These are phyloP conservation scores for Sporothrix pseudoabietina DNA, from an alignment of 2,329 filamentous ascomycete species.

Conservation along the genomic window DNA sequence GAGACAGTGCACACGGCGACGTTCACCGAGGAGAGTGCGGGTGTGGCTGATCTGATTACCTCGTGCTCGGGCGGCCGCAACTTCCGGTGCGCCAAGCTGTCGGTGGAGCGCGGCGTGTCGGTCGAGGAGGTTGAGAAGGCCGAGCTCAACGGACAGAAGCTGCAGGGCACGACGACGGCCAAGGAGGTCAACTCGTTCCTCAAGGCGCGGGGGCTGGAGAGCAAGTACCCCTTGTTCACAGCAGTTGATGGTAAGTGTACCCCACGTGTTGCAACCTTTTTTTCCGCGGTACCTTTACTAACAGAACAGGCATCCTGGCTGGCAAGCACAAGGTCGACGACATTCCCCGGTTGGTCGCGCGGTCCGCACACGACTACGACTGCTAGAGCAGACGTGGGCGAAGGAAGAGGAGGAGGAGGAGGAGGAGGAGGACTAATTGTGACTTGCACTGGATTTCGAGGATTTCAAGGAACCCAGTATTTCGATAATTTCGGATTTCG, in stretches of 20 bases:
- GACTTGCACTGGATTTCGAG: not conserved
- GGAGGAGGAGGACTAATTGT: too few species aligned
- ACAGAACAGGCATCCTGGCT: conserved; percentile 63
- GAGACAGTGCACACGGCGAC: conserved; percentile 78
- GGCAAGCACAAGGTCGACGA: conserved; percentile 76
- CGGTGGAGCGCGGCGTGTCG: conserved; percentile 73
- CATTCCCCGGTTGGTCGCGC: conserved; percentile 68
- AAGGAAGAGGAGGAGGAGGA: not conserved
- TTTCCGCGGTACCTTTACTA: not conserved
- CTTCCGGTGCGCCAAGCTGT: conserved; percentile 89
- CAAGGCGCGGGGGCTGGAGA: conserved; percentile 73
- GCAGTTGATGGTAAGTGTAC: conserved; percentile 66
- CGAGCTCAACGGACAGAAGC: conserved; percentile 93
- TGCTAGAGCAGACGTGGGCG: not conserved
- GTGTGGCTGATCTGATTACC: conserved; percentile 93
- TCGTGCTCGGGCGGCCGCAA: conserved; percentile 91
- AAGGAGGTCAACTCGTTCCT: conserved; percentile 89
- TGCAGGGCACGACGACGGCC: conserved; percentile 92
- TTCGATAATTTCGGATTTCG: not conserved
- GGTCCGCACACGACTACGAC: conserved; percentile 30
- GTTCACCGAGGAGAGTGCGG: conserved; percentile 95
- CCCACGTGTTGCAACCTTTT: not conserved
- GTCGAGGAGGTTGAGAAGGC: conserved; percentile 86
- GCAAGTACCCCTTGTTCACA: conserved; percentile 89
- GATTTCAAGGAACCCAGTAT: too few species aligned